A percentile compares a stretch with the other conserved stretches of the same genome.
phyloP scores from a whole-genome alignment of 78 protist genomes.

The Dictyostelium brefeldianum region DNA sequence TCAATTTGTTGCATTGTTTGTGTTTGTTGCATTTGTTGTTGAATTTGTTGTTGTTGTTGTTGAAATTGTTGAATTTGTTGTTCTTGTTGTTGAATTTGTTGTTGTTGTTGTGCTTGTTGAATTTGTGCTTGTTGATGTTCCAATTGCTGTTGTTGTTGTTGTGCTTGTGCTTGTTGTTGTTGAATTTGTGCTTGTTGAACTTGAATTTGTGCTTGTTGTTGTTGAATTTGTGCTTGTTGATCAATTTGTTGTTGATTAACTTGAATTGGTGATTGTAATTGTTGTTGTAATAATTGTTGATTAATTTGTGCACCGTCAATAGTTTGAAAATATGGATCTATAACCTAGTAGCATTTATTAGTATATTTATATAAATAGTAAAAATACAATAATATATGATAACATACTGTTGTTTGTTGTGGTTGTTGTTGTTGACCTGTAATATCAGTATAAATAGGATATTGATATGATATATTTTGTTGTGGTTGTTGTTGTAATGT shows the following conservation, averaged over 20 bases:
- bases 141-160: constrained; percentile 15
- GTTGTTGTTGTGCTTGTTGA: constrained; percentile 17
- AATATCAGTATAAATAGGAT: neutral
- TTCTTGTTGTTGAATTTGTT: neutral
- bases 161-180: constrained; percentile 19
- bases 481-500: neutral
- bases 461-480: neutral
- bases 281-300: constrained; percentile 32
- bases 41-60: neutral
- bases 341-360: neutral
- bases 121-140: neutral
- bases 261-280: constrained; percentile 14
- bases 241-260: constrained; percentile 32
- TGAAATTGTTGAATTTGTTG: neutral
- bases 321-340: constrained; percentile 12
- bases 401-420: neutral
- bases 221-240: constrained; percentile 36
- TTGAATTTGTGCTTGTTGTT: constrained; percentile 18
- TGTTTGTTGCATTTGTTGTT: constrained; percentile 43
- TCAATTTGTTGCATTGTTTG: constrained; percentile 45
- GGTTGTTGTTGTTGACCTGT: constrained; percentile 14
- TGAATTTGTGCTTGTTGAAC: neutral
- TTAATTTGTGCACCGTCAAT: constrained; percentile 58
- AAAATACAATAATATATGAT: neutral
- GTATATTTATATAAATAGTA: neutral